Evolutionary conservation across 306 rosid species (phyloP).

Genomic region (Betula pendula): DNA sequence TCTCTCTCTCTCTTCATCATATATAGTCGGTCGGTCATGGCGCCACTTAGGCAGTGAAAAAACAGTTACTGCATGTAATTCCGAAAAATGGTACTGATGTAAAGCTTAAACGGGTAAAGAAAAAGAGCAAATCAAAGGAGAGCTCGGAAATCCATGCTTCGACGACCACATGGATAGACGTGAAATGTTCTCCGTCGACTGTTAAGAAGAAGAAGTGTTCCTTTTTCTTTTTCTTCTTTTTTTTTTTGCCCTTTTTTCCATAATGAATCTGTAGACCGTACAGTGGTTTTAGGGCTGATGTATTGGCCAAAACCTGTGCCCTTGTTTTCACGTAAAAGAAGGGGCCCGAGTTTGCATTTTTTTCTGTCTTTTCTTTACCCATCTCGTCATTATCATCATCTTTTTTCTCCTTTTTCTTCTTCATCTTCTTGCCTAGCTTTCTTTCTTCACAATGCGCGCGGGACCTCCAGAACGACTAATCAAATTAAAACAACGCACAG

Average conservation of each 20-base stretch:
- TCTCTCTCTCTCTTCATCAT: slow-evolving; percentile 29
- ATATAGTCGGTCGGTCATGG: slow-evolving; percentile 35
- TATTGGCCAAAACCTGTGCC: background rate
- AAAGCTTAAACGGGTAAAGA: slow-evolving; percentile 31
- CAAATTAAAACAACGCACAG: too few relatives aligned
- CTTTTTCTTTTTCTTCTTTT: background rate
- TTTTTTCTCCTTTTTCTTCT: slow-evolving; percentile 34
- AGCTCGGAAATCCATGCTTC: slow-evolving; percentile 65
- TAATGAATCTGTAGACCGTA: background rate
- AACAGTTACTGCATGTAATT: slow-evolving; percentile 34
- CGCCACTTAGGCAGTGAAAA: too few relatives aligned
- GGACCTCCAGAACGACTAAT: slow-evolving; percentile 28
- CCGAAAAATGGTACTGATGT: slow-evolving; percentile 42
- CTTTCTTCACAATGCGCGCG: slow-evolving; percentile 17
- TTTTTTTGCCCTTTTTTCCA: background rate
- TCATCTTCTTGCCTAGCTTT: slow-evolving; percentile 17
- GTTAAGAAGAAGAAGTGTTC: background rate
- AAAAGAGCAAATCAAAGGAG: slow-evolving; percentile 32
- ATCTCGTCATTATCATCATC: slow-evolving; percentile 33
- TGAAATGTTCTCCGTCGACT: slow-evolving; percentile 23
- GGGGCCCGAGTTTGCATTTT: slow-evolving; percentile 22
- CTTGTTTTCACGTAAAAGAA: slow-evolving; percentile 6
- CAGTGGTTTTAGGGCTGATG: slow-evolving; percentile 5
- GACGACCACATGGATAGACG: slow-evolving; percentile 36
- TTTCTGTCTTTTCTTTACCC: slow-evolving; percentile 30